These are phyloP conservation scores for Apiospora marii DNA, from an alignment of 2,329 filamentous ascomycete genomes.

Conservation along the genomic window DNA sequence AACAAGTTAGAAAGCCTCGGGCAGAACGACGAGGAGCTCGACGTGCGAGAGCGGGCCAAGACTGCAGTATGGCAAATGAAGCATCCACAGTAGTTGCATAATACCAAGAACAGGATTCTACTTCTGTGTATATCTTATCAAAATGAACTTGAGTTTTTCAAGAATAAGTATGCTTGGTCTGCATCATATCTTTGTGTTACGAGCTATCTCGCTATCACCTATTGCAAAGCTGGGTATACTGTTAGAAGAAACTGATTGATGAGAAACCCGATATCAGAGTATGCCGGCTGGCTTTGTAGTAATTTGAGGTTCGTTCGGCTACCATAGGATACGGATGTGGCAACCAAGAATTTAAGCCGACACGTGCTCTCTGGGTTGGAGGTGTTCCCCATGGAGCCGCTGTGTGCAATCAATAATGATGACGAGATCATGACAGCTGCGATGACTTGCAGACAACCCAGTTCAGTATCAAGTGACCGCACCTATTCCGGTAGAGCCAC, in stretches of 20 bases:
- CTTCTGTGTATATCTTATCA: neutral
- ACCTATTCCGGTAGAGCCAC: neutral
- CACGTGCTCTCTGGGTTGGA: neutral
- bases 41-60: slow-evolving; percentile 86
- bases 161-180: neutral
- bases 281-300: neutral
- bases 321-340: neutral
- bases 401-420: neutral
- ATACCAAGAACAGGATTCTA: neutral
- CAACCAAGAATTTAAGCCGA: neutral
- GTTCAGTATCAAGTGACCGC: neutral
- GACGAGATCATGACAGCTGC: slow-evolving; percentile 7
- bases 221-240: neutral
- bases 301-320: neutral
- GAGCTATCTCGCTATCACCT: neutral
- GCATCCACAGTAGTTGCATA: slow-evolving; percentile 40
- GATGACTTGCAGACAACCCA: slow-evolving; percentile 5
- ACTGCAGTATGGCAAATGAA: slow-evolving; percentile 78
- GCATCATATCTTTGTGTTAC: neutral
- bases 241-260: too few species aligned
- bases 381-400: neutral
- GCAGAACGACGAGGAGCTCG: slow-evolving; percentile 75
- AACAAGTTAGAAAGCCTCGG: slow-evolving; percentile 68
- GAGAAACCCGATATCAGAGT: neutral
- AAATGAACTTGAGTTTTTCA: neutral